These are phyloP conservation scores for Ramaria rubella DNA, from an alignment of 768 basidiomycete species.

Conservation along the genomic window DNA sequence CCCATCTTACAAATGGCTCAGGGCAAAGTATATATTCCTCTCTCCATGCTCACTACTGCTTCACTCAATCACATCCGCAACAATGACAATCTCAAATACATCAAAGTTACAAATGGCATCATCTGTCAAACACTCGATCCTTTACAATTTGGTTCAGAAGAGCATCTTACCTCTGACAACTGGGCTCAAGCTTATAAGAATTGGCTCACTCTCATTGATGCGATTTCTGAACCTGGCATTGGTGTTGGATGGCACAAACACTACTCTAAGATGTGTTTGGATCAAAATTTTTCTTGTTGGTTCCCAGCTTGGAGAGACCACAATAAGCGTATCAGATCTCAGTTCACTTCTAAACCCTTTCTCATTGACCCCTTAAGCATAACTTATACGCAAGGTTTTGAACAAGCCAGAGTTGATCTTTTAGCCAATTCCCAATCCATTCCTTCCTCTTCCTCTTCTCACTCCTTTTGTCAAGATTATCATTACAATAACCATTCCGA, in stretches of 20 bases:
- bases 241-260: background rate
- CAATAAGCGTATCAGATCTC: too few species aligned
- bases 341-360: too few species aligned
- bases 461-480: too few species aligned
- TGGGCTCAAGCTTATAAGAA: background rate
- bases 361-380: too few species aligned
- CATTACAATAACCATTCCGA: too few species aligned
- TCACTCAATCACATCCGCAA: background rate
- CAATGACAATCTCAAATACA: background rate
- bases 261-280: background rate
- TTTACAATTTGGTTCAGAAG: background rate
- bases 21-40: background rate
- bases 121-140: background rate
- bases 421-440: too few species aligned
- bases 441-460: too few species aligned
- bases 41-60: background rate
- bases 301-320: background rate
- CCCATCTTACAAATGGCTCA: background rate
- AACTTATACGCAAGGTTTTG: too few species aligned
- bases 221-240: background rate
- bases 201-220: background rate
- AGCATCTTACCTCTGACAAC: background rate
- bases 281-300: background rate
- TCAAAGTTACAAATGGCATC: background rate
- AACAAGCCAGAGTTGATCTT: too few species aligned